Conservation (phyloP, 139 green algal genomes). For the Axilococcus clingmanii region DNA sequence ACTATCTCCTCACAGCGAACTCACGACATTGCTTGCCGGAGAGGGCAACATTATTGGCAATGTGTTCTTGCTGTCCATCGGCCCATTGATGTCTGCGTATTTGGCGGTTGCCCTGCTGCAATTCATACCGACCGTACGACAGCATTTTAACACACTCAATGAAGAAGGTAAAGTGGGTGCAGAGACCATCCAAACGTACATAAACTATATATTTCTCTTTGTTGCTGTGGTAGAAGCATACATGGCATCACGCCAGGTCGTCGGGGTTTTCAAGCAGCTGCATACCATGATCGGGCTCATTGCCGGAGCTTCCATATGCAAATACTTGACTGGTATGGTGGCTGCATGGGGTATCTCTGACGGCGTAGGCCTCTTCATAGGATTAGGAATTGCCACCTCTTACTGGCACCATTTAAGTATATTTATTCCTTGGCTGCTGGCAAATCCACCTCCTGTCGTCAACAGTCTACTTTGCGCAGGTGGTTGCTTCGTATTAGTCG, state of each 20-base stretch:
- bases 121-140: slow-evolving; percentile 3
- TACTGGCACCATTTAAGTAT: not conserved
- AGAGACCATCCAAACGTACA: slow-evolving; percentile 10
- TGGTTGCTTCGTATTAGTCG: too few relatives aligned
- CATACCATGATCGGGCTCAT: slow-evolving; percentile 2
- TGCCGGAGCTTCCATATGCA: slow-evolving; percentile 12
- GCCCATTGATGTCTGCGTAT: slow-evolving; percentile 6
- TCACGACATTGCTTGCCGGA: not conserved
- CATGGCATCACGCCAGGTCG: not conserved
- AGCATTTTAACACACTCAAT: slow-evolving; percentile 2
- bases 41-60: slow-evolving; percentile 1
- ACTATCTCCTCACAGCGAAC: too few relatives aligned
- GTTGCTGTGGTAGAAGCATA: slow-evolving; percentile 8
- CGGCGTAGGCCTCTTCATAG: slow-evolving; percentile 12
- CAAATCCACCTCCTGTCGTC: not conserved
- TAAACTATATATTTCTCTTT: slow-evolving; percentile 4
- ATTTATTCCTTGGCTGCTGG: not conserved
- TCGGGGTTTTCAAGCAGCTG: not conserved
- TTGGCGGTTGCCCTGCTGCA: slow-evolving; percentile 3
- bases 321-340: not conserved
- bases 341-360: slow-evolving; percentile 8
- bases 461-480: too few relatives aligned
- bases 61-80: slow-evolving; percentile 5
- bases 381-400: slow-evolving; percentile 6
- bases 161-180: slow-evolving; percentile 7